Evolutionary conservation across 1,284 basidiomycete genomes (phyloP).

Genomic region (Singerocomus rubriflavus): DNA sequence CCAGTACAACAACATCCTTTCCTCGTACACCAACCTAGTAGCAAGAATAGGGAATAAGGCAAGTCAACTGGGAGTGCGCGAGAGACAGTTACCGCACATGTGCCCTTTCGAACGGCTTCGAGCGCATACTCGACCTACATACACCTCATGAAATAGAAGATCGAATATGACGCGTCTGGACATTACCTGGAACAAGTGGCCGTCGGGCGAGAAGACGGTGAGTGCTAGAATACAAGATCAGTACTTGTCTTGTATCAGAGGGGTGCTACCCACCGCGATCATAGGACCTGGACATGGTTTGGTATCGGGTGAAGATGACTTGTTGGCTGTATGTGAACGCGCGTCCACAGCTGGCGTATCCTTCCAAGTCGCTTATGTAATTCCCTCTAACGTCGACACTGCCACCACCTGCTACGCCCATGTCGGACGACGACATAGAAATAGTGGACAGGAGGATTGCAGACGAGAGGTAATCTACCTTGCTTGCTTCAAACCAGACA

Average conservation of each 20-base stretch:
- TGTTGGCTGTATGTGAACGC: constrained; percentile 37
- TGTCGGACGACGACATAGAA: constrained; percentile 28
- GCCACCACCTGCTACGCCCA: constrained; percentile 15
- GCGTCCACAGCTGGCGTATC: constrained; percentile 45
- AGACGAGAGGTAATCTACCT: constrained; percentile 10
- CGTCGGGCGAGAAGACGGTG: constrained; percentile 94
- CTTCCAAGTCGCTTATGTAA: constrained; percentile 32
- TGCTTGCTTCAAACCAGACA: too few relatives aligned
- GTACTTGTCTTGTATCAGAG: background rate
- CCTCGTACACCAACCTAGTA: constrained; percentile 91
- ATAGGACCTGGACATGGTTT: constrained; percentile 33
- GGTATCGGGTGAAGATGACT: background rate
- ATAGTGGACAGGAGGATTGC: constrained; percentile 15
- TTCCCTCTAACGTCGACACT: constrained; percentile 5
- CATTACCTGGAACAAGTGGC: constrained; percentile 85
- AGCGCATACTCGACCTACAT: constrained; percentile 94
- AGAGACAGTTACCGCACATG: constrained; percentile 76
- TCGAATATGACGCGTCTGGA: constrained; percentile 20
- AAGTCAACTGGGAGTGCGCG: background rate
- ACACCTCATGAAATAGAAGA: constrained; percentile 20
- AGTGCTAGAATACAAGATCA: constrained; percentile 54
- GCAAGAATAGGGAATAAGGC: constrained; percentile 8
- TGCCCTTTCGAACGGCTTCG: constrained; percentile 96
- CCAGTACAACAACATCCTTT: constrained; percentile 92
- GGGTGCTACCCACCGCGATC: constrained; percentile 32